Evolutionary conservation across 768 basidiomycete genomes (phyloP), one percentile per base, ranked within the genome.

Genomic region (Porphyrellus cyaneotinctus): DNA sequence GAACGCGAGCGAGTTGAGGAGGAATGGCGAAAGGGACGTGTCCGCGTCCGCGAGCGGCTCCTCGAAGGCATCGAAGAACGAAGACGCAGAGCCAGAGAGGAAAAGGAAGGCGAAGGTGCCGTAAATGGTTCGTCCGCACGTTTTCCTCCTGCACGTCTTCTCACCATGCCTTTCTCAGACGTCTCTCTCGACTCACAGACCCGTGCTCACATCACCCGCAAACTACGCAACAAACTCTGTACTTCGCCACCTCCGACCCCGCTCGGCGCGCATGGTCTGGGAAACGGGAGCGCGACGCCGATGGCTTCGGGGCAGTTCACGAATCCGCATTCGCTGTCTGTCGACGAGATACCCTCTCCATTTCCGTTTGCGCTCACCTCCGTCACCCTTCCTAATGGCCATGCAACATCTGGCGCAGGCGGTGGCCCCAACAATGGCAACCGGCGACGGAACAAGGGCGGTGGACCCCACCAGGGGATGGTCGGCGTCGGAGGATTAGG

Each of bases 41-140:
- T 88, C 38, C 74, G 84, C 26, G 84, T 92, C 17, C 75, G 87
- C 9, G 88, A 91, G 61, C 76, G 90, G 15, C 73, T 93, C 28
- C 68, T 91, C 15, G 91, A 92, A 61, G 88, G 91, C 26, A 87
- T 93, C 58, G 90, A 91, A 66, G 91, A 93, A 63, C 77, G 90
- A 28, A 70, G 90, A 50, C 75, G 83, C 58, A 73, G 87, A 53
- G 91, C 91, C 26, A 74, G 91, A 47, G 91, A 93, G 56, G 91
- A 93, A 73, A 92, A 91, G 64, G 91, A 92, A 54, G 88, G 89
- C 55, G 91, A 93, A 60, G 89, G 87, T n/a, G 84, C 82, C 15
- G 76, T 81, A 37, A 84, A 83, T 48, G 86, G 82, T 84, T 43
- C 51, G 79, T 73, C 48, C 35, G 23, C 43, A 46, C 32, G 36